Evolutionary conservation across 2,329 filamentous ascomycete genomes (phyloP).

Genomic region (Emmonsia crescens): DNA sequence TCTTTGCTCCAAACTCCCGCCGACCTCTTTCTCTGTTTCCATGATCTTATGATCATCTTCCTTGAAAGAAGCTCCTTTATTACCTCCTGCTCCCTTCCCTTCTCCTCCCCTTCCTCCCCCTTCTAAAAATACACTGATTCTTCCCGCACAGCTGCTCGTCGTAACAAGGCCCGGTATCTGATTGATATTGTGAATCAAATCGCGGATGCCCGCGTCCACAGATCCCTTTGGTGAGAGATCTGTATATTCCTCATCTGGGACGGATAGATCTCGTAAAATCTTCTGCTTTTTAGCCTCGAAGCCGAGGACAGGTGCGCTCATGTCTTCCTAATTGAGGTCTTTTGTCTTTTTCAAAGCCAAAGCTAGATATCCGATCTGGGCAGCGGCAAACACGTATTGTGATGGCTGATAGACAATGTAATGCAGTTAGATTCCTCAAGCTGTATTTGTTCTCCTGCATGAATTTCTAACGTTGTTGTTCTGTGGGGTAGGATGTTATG

Average conservation of each 20-base stretch:
- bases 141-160: constrained; percentile 84
- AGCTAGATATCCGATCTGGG: neutral
- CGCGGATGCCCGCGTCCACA: constrained; percentile 66
- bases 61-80: constrained; percentile 5
- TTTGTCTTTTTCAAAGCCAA: neutral
- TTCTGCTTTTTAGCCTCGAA: constrained; percentile 57
- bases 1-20: constrained; percentile 14
- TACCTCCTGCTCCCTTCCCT: constrained; percentile 2
- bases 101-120: constrained; percentile 44
- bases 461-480: neutral
- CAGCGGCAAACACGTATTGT: neutral
- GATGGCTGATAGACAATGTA: neutral
- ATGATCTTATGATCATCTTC: constrained; percentile 14
- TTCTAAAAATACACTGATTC: constrained; percentile 80
- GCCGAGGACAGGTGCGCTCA: constrained; percentile 6
- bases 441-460: neutral
- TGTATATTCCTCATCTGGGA: constrained; percentile 60
- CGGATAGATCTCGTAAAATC: constrained; percentile 60
- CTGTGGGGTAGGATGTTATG: neutral
- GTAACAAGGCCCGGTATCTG: constrained; percentile 64
- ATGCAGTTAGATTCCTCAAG: neutral
- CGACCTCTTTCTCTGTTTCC: constrained; percentile 13
- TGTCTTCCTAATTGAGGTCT: neutral
- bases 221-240: constrained; percentile 84
- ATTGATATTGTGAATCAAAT: constrained; percentile 73